These are phyloP conservation scores for Ophiostoma fasciatum DNA, from an alignment of 2,329 filamentous ascomycete genomes.

Conservation along the genomic window DNA sequence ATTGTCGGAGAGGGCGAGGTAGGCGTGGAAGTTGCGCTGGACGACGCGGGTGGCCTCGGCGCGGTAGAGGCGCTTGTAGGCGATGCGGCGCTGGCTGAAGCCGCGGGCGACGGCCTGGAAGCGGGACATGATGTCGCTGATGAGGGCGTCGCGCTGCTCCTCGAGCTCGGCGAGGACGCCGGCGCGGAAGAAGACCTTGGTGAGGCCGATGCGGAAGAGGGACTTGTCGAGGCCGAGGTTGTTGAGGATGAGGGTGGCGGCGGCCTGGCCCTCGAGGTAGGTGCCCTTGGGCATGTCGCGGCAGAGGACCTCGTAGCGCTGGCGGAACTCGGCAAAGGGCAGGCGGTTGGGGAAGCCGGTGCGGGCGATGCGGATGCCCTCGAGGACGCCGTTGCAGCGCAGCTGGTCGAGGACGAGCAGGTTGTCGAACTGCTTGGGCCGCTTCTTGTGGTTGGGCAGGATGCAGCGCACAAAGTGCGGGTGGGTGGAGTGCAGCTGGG, in stretches of 20 bases:
- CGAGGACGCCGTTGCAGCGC: conserved; percentile 97
- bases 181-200: conserved; percentile 95
- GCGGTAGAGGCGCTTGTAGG: conserved; percentile 85
- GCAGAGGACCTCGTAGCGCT: conserved; percentile 91
- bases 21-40: conserved; percentile 84
- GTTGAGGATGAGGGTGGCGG: conserved; percentile 74
- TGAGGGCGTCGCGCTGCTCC: conserved; percentile 84
- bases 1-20: conserved; percentile 75
- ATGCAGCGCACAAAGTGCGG: conserved; percentile 98
- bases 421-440: conserved; percentile 81
- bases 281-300: conserved; percentile 19
- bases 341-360: conserved; percentile 94
- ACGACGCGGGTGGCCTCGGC: conserved; percentile 92
- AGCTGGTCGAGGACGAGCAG: conserved; percentile 91
- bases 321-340: conserved; percentile 83
- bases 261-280: conserved; percentile 80
- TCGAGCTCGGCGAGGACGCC: conserved; percentile 93
- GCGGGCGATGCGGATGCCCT: conserved; percentile 91
- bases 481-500: conserved; percentile 85
- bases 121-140: conserved; percentile 81
- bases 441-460: conserved; percentile 94
- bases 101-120: conserved; percentile 90
- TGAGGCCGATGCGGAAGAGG: conserved; percentile 84
- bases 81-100: conserved; percentile 73
- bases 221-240: conserved; percentile 73